These are phyloP conservation scores for Starmerella gropengiesseri DNA, from an alignment of 805 yeast genomes.

Conservation along the genomic window DNA sequence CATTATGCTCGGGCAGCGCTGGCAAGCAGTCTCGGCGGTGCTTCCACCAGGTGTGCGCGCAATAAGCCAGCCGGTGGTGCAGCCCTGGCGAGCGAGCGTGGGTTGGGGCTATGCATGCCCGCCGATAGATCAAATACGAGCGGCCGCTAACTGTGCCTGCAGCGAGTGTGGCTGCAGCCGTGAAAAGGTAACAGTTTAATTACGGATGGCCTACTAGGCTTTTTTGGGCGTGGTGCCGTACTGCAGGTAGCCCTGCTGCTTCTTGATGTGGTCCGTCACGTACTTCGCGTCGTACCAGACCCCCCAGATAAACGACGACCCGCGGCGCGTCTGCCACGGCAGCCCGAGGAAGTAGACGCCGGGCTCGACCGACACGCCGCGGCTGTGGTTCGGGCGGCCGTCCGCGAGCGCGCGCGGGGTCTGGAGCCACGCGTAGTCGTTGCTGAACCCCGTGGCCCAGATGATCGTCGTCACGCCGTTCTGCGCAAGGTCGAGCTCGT, in stretches of 20 bases:
- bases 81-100: too few relatives aligned
- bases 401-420: constrained; percentile 9
- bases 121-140: too few relatives aligned
- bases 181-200: background rate
- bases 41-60: too few relatives aligned
- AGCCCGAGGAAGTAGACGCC: constrained; percentile 20
- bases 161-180: too few relatives aligned
- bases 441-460: constrained; percentile 21
- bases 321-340: constrained; percentile 21
- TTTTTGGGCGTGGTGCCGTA: constrained; percentile 4
- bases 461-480: constrained; percentile 13
- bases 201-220: background rate
- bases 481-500: constrained; percentile 10
- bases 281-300: constrained; percentile 21
- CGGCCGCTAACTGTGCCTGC: too few relatives aligned
- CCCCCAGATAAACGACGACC: constrained; percentile 22
- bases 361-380: constrained; percentile 18
- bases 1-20: too few relatives aligned
- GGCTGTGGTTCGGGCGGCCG: constrained; percentile 15
- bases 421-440: constrained; percentile 16
- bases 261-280: constrained; percentile 15
- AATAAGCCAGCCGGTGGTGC: too few relatives aligned
- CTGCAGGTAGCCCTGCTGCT: constrained; percentile 13
- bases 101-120: too few relatives aligned
- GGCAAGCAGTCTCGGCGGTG: background rate